phyloP scores from a whole-genome alignment of 345 rosid genomes.

The Populus euphratica region DNA sequence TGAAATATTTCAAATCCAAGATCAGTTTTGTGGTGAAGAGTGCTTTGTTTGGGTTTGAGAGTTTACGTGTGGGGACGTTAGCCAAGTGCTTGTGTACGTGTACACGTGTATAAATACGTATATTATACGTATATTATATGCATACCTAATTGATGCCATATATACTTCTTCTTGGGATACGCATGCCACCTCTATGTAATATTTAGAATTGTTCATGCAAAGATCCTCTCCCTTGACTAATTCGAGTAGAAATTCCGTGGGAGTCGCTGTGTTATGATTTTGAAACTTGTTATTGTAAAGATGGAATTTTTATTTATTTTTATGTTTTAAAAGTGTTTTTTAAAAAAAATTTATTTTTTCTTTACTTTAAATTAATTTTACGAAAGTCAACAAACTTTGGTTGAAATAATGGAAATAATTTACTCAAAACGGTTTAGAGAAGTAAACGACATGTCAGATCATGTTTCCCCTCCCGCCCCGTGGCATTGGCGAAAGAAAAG shows the following conservation, averaged over 20 bases:
- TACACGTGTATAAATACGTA: neutral
- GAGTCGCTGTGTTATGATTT: neutral
- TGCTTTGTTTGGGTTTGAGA: slow-evolving; percentile 3
- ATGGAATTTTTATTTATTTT: too few relatives aligned
- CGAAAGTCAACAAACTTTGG: too few relatives aligned
- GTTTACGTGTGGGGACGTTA: neutral
- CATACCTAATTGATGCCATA: too few relatives aligned
- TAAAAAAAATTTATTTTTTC: too few relatives aligned
- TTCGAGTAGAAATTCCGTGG: neutral
- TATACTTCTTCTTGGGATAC: neutral
- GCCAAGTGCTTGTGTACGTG: neutral
- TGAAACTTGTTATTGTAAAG: too few relatives aligned
- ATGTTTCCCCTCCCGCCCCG: neutral
- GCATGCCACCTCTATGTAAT: neutral
- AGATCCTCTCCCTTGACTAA: neutral
- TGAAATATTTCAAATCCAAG: neutral
- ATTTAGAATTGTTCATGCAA: neutral
- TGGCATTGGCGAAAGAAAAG: neutral
- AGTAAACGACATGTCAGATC: neutral
- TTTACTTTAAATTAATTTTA: too few relatives aligned
- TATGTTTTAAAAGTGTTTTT: too few relatives aligned
- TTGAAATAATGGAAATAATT: too few relatives aligned
- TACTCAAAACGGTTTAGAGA: neutral
- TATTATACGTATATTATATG: neutral
- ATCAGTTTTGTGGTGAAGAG: slow-evolving; percentile 12